Percentiles rank a stretch among this genome's conserved stretches.
These are phyloP conservation scores for Anisodus tanguticus DNA, from an alignment of 257 asterid genomes.

Conservation along the genomic window DNA sequence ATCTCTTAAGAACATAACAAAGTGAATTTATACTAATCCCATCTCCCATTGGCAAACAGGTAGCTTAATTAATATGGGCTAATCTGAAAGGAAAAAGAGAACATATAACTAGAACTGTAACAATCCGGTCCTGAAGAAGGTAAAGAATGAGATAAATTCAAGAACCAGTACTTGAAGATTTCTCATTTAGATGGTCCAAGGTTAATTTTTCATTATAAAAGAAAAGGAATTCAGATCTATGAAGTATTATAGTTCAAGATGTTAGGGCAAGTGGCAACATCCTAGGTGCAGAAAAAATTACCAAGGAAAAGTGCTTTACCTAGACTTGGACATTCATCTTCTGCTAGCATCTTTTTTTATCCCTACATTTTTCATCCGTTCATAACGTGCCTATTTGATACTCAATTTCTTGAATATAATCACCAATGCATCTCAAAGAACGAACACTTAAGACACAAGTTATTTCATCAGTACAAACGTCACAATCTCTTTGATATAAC, in stretches of 20 bases:
- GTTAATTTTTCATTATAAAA: background rate
- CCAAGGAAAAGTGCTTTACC: background rate
- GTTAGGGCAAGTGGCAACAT: background rate
- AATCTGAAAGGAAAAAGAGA: background rate
- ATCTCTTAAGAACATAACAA: background rate
- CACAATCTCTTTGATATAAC: conserved; percentile 8
- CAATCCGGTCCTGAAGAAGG: background rate
- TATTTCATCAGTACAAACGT: background rate
- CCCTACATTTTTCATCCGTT: background rate
- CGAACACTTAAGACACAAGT: background rate
- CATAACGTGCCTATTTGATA: background rate
- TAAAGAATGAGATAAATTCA: background rate
- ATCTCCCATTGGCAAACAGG: conserved; percentile 12
- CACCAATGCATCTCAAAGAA: background rate
- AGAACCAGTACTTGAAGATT: background rate
- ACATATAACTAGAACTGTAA: background rate
- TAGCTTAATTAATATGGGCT: background rate
- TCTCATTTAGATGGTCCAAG: background rate
- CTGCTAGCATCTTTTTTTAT: background rate
- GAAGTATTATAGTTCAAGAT: background rate
- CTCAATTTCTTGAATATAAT: background rate
- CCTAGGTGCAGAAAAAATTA: background rate
- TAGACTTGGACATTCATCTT: background rate
- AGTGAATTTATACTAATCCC: background rate
- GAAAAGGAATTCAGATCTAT: background rate